These are phyloP conservation scores for Apiotrichum akiyoshidainum DNA, from an alignment of 1,284 basidiomycete genomes.

Conservation along the genomic window DNA sequence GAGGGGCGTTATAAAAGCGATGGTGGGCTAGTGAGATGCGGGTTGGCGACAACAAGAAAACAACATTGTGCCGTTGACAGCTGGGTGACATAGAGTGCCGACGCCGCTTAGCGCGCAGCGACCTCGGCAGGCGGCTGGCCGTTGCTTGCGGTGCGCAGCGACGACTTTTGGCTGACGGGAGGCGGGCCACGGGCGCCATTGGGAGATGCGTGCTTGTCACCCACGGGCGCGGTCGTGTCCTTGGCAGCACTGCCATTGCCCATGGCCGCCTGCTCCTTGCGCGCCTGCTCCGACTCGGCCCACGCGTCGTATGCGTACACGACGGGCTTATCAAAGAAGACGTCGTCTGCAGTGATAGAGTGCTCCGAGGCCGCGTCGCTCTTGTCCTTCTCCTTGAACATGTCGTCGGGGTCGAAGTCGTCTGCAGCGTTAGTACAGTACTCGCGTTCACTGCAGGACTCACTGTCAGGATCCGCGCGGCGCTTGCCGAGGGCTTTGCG, in stretches of 20 bases:
- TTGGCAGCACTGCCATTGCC: background rate
- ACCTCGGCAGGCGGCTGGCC: background rate
- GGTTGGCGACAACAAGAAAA: background rate
- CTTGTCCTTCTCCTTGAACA: constrained; percentile 27
- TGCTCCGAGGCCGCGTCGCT: constrained; percentile 29
- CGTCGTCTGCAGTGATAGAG: constrained; percentile 32
- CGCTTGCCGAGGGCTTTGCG: constrained; percentile 50
- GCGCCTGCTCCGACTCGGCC: constrained; percentile 28
- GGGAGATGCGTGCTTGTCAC: background rate
- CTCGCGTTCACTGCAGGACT: too few relatives aligned
- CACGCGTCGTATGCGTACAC: constrained; percentile 51
- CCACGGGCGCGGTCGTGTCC: background rate
- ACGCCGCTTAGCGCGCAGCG: background rate
- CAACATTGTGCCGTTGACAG: too few relatives aligned
- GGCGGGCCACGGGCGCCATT: background rate
- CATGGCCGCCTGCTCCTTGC: background rate
- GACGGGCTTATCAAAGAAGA: constrained; percentile 35
- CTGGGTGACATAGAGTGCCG: too few relatives aligned
- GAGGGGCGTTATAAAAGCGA: too few relatives aligned
- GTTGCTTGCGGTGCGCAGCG: background rate
- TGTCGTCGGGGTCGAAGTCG: constrained; percentile 47
- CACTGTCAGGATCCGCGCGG: constrained; percentile 42
- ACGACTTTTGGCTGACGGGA: background rate
- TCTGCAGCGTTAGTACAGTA: constrained; percentile 4
- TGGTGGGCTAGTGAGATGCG: background rate